Percentiles rank a stretch among this genome's conserved stretches.
Evolutionary conservation across 176 grass and related monocot genomes (phyloP).

Genomic region (Guadua angustifolia): DNA sequence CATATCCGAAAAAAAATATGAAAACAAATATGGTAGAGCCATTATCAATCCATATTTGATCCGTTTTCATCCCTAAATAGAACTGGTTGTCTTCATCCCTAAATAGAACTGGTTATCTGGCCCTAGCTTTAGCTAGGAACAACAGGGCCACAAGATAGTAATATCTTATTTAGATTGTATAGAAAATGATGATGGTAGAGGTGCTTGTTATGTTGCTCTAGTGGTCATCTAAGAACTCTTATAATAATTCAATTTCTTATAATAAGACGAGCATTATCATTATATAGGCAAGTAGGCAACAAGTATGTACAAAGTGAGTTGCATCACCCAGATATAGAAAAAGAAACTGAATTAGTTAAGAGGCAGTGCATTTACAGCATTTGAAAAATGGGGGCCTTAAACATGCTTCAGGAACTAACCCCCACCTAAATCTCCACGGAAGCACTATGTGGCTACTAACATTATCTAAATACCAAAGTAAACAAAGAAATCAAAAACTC

Average conservation of each 20-base stretch:
- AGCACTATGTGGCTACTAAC: background rate
- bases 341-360: background rate
- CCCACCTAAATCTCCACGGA: conserved; percentile 8
- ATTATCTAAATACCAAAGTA: conserved; percentile 29
- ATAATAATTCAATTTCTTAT: background rate
- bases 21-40: too few relatives aligned
- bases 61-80: too few relatives aligned
- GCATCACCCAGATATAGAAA: conserved; percentile 1
- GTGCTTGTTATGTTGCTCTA: background rate
- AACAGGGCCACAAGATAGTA: conserved; percentile 12
- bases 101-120: background rate
- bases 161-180: conserved; percentile 2
- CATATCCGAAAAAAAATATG: too few relatives aligned
- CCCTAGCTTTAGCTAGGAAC: background rate
- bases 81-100: too few relatives aligned
- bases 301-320: conserved; percentile 3
- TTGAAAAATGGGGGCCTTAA: background rate
- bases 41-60: too few relatives aligned
- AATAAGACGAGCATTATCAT: background rate
- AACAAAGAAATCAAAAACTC: background rate
- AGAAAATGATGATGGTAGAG: background rate
- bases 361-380: conserved; percentile 3
- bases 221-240: background rate
- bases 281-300: background rate
- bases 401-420: conserved; percentile 3